Base-by-base conservation (phyloP, 768 basidiomycete genomes). In the Exidia glandulosa region DNA sequence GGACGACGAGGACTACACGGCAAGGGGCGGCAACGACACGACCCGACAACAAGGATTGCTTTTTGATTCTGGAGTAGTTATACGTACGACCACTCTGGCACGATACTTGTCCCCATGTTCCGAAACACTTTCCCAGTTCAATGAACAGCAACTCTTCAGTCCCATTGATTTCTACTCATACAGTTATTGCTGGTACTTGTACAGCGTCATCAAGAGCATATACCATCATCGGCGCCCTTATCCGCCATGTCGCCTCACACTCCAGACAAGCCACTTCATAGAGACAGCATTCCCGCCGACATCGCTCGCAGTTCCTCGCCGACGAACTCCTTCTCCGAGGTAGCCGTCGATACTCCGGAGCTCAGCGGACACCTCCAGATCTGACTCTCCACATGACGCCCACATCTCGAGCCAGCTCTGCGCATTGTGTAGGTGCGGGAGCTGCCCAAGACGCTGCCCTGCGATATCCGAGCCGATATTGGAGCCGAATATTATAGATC, bases 401-500 rank as follows among this genome's bases (percentile, higher is more conserved):
- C 50, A 54, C 50, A 54, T 54, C 50, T 27, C 50, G 7, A 5
- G 6, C 50, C 50, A 54, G 30, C 50, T 54, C 27, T 31, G 25
- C 14, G 12, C 50, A 19, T 54, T 54, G 10, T 54, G 50, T 27
- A 54, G 19, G 30, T 54, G 25, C 50, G 50, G 50, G 9, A 54
- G 30, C 4, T 14, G 30, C 10, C 50, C 50, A 29, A 54, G 50
- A 10, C 7, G 13, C 7, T 12, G 4, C 12, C 50, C 50, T 29
- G 23, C 50, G 27, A 31, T 9, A 29, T 54, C 50, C 4, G 50
- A 27, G 14, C 60, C 63, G 27, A 63, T 59, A 31, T 63, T 60
- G 6, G 33, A 36, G 23, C 63, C 63, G 27, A 63, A 63, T 33
- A 63, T 33, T 14, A 61, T 56, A 14, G 57, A 45, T 7, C 63